Base-by-base conservation (phyloP, 1,284 basidiomycete genomes). In the Sanguinoderma infundibulare region DNA sequence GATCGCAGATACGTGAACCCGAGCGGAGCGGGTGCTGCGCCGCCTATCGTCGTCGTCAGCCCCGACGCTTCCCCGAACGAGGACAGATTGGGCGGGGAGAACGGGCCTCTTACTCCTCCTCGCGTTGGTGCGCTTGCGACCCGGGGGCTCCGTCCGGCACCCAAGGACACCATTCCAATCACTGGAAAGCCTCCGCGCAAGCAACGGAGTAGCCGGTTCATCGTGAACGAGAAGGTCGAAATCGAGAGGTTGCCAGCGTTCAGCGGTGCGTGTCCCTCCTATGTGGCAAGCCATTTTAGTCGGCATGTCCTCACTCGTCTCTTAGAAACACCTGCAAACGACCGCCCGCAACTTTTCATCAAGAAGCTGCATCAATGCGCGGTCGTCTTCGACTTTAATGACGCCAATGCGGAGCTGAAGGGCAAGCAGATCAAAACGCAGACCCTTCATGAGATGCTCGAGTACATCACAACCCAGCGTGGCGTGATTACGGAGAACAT, bases 361-460 rank as follows among this genome's bases (percentile, higher is more conserved):
- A 94, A 87, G 77, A 99, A 99, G 79, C 84, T 99, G 55, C 89
- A 93, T 75, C 98, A 99, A 76, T 98, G 96, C 78, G 91, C 93
- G 58, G 95, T 98, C 63, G 82, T 99, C 24, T 99, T 99, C 74
- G 98, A 99, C 78, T 99, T 99, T 79, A 99, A 98, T 75, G 98
- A 99, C 74, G 93, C 96, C 52, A 97, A 94, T 72, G 85, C 92
- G 42, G 98, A 99, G 72, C 86, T 99, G 69, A 92, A 92, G 74
- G 97, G 96, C 68, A 99, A 99, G 81, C 97, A 98, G 78, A 92
- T 99, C 81, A 99, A 99, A 81, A 94, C 97, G 1, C 94, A 98
- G 74, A 96, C 98, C 5, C 79, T 99, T 57, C 95, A 98, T 70
- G 98, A 99, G 81, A 96, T 99, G 94, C 85, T 99, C 74, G 98